Conservation (phyloP, 176 grass and related monocot species). For the Oryza nivara region DNA sequence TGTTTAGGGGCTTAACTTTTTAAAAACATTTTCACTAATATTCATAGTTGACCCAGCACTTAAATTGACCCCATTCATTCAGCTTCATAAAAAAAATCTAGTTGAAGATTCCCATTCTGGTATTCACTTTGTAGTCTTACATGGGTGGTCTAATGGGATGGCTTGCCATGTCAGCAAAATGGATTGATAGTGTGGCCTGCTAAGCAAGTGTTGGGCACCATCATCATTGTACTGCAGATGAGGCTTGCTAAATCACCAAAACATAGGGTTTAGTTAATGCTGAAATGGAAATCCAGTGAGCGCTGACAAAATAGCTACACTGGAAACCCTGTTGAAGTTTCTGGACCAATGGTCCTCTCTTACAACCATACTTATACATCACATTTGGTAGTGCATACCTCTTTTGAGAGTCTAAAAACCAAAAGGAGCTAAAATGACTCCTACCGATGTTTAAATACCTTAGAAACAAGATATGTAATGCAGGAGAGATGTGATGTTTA, state of each 20-base stretch:
- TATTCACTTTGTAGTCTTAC: not conserved
- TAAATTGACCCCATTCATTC: not conserved
- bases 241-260: slow-evolving; percentile 4
- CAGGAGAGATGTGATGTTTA: too few species aligned
- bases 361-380: not conserved
- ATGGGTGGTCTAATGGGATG: slow-evolving; percentile 7
- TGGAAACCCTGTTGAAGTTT: not conserved
- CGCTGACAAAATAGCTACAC: not conserved
- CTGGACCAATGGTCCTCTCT: not conserved
- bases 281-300: not conserved
- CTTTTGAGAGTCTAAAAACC: not conserved
- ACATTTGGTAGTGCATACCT: not conserved
- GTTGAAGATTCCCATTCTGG: not conserved
- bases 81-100: not conserved
- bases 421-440: too few species aligned
- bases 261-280: not conserved
- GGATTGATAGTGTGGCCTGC: slow-evolving; percentile 5
- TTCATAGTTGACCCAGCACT: not conserved
- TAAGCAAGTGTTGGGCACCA: slow-evolving; percentile 14
- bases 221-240: slow-evolving; percentile 1
- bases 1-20: slow-evolving; percentile 1
- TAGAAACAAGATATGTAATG: too few species aligned
- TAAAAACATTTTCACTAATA: not conserved
- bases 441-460: too few species aligned
- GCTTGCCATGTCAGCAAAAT: slow-evolving; percentile 28